phyloP scores from a whole-genome alignment of 768 basidiomycete genomes.

The Chalciporus pseudorubinellus region DNA sequence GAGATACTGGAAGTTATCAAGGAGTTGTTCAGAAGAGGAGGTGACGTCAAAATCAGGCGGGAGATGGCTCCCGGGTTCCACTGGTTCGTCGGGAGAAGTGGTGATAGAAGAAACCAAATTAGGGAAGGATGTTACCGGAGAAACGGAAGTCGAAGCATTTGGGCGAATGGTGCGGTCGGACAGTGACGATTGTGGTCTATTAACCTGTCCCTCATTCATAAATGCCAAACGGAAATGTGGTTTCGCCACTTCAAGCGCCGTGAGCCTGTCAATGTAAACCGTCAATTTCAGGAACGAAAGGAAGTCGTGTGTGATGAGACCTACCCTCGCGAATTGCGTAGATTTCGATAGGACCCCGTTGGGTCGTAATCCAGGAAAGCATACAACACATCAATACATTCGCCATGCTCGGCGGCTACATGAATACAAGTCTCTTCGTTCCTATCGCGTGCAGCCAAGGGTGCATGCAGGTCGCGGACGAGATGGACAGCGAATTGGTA shows the following conservation, averaged over 20 bases:
- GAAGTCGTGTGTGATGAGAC: slow-evolving; percentile 22
- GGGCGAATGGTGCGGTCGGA: slow-evolving; percentile 57
- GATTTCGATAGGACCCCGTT: slow-evolving; percentile 50
- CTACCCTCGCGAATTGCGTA: slow-evolving; percentile 72
- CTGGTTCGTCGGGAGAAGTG: slow-evolving; percentile 19
- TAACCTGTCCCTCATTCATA: slow-evolving; percentile 44
- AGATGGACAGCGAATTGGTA: slow-evolving; percentile 66
- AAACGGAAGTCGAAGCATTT: slow-evolving; percentile 38
- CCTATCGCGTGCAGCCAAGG: slow-evolving; percentile 62
- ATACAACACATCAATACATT: slow-evolving; percentile 58
- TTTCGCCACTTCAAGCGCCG: slow-evolving; percentile 64
- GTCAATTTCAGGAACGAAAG: background rate
- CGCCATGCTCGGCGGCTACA: slow-evolving; percentile 73
- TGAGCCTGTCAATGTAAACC: slow-evolving; percentile 36
- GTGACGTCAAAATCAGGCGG: slow-evolving; percentile 45
- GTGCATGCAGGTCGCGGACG: slow-evolving; percentile 65
- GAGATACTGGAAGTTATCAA: slow-evolving; percentile 54
- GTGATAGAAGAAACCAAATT: slow-evolving; percentile 26
- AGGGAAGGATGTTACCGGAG: slow-evolving; percentile 50
- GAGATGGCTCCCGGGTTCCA: slow-evolving; percentile 37
- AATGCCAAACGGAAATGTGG: slow-evolving; percentile 66
- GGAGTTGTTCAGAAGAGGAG: slow-evolving; percentile 43
- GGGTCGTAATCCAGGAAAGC: slow-evolving; percentile 66
- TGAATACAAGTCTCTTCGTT: slow-evolving; percentile 78
- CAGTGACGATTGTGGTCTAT: slow-evolving; percentile 51